Evolutionary conservation across 805 yeast genomes (phyloP), one percentile per base, ranked within the genome.

Genomic region (Cyberlindnera misumaiensis): DNA sequence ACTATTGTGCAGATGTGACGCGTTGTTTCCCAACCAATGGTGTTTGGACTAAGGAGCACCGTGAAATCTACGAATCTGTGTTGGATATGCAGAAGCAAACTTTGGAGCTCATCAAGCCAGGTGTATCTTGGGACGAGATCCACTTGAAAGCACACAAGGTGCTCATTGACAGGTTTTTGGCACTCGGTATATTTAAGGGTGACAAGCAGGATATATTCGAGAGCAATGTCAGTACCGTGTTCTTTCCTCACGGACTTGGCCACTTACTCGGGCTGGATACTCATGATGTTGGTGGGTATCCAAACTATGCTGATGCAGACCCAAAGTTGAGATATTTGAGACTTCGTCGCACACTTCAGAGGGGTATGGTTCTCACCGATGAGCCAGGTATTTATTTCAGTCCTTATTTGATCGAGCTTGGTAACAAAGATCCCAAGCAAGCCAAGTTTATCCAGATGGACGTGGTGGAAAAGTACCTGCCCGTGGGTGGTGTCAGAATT

Each of bases 351-450:
- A 58, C 63, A 1, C 70, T 90, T 39, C 64, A 76, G 58, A 66
- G 68, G 30, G 83, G 85, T 12, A 88, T 90, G 95, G 88, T 83
- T 16, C 72, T 93, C 2, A 90, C 97, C 0, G 86, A 89, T 48
- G 98, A 90, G 60, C 98, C 98, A 3, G 98, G 98, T 28, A 70
- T 82, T 47, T 90, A 90, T 59, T 93, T 90, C 64, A 83, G 89
- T 35, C 85, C 90, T 28, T 86, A 80, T 53, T 67, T 90, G 53
- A 65, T 93, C 34, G 77, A 81, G 36, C 77, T 81, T 25, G 73
- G 75, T 9, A 61, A 83, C 49, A 65, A 73, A 33, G 71, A 71
- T 28, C 52, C 56, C 4, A 51, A 56, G 12, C 60, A 62, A 31
- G 46, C 48, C 3, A 56, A 62, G 33, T 52, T 47, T 38, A 80